Percentiles rank a stretch among this genome's conserved stretches.
Conservation (phyloP, 352 stramenopile species). For the Plasmopara viticola region DNA sequence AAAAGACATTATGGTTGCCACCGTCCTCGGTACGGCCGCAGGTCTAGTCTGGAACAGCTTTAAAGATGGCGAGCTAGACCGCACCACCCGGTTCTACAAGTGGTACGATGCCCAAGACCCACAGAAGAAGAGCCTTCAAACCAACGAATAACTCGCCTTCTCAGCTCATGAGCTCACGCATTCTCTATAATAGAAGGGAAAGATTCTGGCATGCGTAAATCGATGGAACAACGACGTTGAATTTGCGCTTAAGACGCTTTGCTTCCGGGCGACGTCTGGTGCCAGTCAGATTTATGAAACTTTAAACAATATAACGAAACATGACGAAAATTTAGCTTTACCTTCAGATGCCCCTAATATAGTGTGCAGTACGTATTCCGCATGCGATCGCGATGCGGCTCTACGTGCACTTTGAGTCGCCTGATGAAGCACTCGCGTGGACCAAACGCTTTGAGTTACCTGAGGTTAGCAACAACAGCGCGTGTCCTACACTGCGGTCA, state of each 20-base stretch:
- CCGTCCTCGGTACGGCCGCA: slow-evolving; percentile 44
- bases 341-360: neutral
- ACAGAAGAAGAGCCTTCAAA: slow-evolving; percentile 43
- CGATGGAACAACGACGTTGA: neutral
- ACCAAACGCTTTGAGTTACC: slow-evolving; percentile 50
- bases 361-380: neutral
- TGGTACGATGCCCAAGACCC: slow-evolving; percentile 67
- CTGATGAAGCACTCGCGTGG: slow-evolving; percentile 25
- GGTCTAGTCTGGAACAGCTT: slow-evolving; percentile 60
- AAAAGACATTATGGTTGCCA: slow-evolving; percentile 79
- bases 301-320: neutral
- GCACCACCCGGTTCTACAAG: slow-evolving; percentile 78
- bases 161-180: neutral
- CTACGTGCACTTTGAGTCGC: slow-evolving; percentile 63
- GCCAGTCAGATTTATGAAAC: too few species aligned
- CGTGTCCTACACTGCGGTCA: slow-evolving; percentile 28
- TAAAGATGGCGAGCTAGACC: slow-evolving; percentile 63
- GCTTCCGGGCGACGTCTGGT: too few species aligned
- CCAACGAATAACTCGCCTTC: slow-evolving; percentile 26
- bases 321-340: neutral
- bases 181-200: neutral
- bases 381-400: slow-evolving; percentile 27
- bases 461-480: slow-evolving; percentile 1
- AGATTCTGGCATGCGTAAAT: neutral
- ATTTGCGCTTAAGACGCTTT: too few species aligned